Base-by-base conservation (phyloP, 345 rosid genomes). In the Eucalyptus paniculata region DNA sequence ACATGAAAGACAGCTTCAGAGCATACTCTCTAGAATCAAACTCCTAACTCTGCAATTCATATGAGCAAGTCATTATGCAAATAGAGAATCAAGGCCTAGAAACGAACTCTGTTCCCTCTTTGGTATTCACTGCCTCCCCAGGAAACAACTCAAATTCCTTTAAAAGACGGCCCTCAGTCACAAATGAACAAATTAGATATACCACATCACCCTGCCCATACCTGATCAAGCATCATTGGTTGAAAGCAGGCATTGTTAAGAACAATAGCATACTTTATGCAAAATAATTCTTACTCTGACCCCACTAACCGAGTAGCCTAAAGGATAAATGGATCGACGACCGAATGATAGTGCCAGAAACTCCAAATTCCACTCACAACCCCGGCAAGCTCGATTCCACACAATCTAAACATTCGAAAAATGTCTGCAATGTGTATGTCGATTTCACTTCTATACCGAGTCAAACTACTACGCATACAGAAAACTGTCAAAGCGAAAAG, bases 91-190 rank as follows among this genome's bases (percentile, higher is more conserved):
- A 2, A 77, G 83, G 45, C 28, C 47, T 1, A 19, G 28, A 37
- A 37, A 77, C 2, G 47, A 77, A 77, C 19, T 51, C 54, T 51
- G 54, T 18, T 51, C 54, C 54, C 9, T 51, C 54, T 51, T 18
- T 51, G 54, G 54, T 18, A 51, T 51, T 51, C 54, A 18, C 54
- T 0, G 9, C 54, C 37, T 15, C 77, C 77, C 34, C 77, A 60
- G 11, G 77, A 65, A 65, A 65, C 54, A 60, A 60, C 77, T 65
- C 37, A 65, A 15, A n/a, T 65, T 62, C 77, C 77, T 65, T 15
- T 1, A 62, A n/a, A 34, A 34, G 26, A 18, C 42, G 0, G 21
- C 37, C 0, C 1, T 16, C 2, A 37, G 0, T 77, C 28, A 6
- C 47, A 37, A 37, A 77, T 37, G 2, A 77, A 37, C 8, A 37